Evolutionary conservation across 2,329 filamentous ascomycete species (phyloP).

Genomic region (Sarocladiaceae sp.): DNA sequence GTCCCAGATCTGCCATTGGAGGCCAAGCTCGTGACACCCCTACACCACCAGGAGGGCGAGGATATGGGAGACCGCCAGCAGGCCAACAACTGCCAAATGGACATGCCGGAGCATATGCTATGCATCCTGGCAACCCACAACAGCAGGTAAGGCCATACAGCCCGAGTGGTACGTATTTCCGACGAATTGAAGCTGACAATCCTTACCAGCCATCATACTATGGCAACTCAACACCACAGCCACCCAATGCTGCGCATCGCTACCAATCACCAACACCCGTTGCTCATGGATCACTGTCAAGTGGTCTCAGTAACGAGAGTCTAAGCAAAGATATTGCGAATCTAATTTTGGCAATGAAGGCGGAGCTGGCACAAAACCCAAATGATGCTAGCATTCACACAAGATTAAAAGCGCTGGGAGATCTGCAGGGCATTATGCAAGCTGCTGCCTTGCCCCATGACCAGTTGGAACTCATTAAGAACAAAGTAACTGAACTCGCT

Average conservation of each 20-base stretch:
- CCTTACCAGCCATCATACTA: neutral
- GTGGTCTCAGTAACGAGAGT: constrained; percentile 62
- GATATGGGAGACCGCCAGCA: constrained; percentile 17
- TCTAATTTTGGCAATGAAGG: constrained; percentile 68
- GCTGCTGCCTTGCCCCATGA: constrained; percentile 73
- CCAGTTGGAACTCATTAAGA: constrained; percentile 78
- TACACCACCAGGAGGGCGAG: constrained; percentile 59
- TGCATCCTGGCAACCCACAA: constrained; percentile 20
- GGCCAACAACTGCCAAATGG: constrained; percentile 25
- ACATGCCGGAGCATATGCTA: constrained; percentile 12
- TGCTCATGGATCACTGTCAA: constrained; percentile 21
- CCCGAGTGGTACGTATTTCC: too few relatives aligned
- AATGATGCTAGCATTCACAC: constrained; percentile 72
- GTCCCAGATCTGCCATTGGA: constrained; percentile 44
- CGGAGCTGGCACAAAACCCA: constrained; percentile 70
- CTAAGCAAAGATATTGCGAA: constrained; percentile 80
- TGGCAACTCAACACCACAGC: constrained; percentile 30
- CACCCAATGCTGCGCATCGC: constrained; percentile 25
- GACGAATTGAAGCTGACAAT: neutral
- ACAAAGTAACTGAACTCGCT: constrained; percentile 75
- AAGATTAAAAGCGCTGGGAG: constrained; percentile 78
- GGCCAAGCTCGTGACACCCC: constrained; percentile 65
- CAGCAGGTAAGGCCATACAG: constrained; percentile 26
- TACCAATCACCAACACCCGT: constrained; percentile 26
- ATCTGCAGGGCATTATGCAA: constrained; percentile 71